Evolutionary conservation across 495 filamentous ascomycete genomes (phyloP).

Genomic region (Penicillium odoratum): DNA sequence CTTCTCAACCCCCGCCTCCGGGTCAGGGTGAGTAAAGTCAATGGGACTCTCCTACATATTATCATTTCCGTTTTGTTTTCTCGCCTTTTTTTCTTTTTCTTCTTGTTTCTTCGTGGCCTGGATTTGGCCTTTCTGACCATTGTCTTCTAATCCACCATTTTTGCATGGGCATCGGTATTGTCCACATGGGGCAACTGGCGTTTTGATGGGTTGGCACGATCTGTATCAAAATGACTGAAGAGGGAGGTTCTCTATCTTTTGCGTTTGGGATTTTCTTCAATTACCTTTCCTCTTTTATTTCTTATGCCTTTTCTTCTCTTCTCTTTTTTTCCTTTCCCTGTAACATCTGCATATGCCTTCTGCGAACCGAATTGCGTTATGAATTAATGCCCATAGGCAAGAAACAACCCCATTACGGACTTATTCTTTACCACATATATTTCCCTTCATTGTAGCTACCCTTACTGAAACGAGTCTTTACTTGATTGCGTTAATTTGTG

Average conservation of each 20-base stretch:
- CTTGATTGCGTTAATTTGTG: background rate
- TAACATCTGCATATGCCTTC: constrained; percentile 9
- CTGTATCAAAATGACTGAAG: constrained; percentile 3
- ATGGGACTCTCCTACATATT: background rate
- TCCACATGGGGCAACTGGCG: constrained; percentile 6
- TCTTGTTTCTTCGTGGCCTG: background rate
- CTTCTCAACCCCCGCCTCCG: constrained; percentile 48
- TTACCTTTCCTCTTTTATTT: constrained; percentile 4
- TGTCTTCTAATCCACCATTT: constrained; percentile 9
- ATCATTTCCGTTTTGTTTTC: constrained; percentile 13
- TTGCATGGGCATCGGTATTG: constrained; percentile 9
- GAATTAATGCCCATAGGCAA: constrained; percentile 1
- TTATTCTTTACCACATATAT: background rate
- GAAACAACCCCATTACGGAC: background rate
- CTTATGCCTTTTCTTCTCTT: constrained; percentile 7
- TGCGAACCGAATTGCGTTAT: constrained; percentile 3
- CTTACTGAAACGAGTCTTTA: background rate
- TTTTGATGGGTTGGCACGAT: constrained; percentile 9
- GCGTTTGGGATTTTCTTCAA: background rate
- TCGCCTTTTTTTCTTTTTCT: constrained; percentile 9
- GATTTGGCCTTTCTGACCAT: background rate
- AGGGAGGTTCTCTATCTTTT: constrained; percentile 2
- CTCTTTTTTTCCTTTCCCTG: constrained; percentile 6
- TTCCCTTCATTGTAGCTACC: background rate
- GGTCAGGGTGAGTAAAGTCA: constrained; percentile 38